Percentiles rank a stretch among this genome's conserved stretches.
These are phyloP conservation scores for Cutaneotrichosporon cutaneum DNA, from an alignment of 1,284 basidiomycete genomes.

Conservation along the genomic window DNA sequence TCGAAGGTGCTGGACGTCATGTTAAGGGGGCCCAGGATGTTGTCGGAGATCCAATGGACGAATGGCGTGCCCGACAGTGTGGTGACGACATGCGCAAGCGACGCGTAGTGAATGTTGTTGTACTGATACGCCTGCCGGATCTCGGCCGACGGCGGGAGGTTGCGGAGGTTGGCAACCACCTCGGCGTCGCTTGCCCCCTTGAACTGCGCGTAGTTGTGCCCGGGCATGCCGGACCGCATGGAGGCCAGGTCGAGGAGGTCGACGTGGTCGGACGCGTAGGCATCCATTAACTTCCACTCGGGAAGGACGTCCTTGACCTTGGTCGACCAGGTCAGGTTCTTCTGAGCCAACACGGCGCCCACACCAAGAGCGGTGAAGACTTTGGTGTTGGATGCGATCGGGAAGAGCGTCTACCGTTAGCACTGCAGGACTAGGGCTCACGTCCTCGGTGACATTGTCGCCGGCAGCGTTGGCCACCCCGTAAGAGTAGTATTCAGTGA, in stretches of 20 bases:
- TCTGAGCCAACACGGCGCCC: slow-evolving; percentile 53
- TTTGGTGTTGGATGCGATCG: slow-evolving; percentile 57
- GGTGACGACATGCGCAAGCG: slow-evolving; percentile 31
- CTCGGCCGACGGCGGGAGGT: slow-evolving; percentile 35
- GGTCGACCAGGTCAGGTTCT: slow-evolving; percentile 50
- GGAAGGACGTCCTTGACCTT: slow-evolving; percentile 54
- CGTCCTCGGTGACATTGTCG: slow-evolving; percentile 1
- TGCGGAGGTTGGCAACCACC: slow-evolving; percentile 24
- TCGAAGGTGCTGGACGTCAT: slow-evolving; percentile 36
- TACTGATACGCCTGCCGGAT: slow-evolving; percentile 42
- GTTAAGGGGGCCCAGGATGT: slow-evolving; percentile 39
- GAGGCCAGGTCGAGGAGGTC: slow-evolving; percentile 53
- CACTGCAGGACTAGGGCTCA: neutral
- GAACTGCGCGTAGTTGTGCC: slow-evolving; percentile 28
- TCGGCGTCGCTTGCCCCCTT: slow-evolving; percentile 7
- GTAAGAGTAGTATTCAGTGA: neutral
- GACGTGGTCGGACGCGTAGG: slow-evolving; percentile 48
- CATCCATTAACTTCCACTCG: slow-evolving; percentile 52
- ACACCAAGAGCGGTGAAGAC: slow-evolving; percentile 54
- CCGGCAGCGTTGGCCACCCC: neutral
- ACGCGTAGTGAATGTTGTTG: slow-evolving; percentile 37
- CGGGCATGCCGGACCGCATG: slow-evolving; percentile 38
- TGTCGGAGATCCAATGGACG: slow-evolving; percentile 27
- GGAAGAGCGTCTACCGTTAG: slow-evolving; percentile 51
- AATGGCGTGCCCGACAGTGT: slow-evolving; percentile 30